Evolutionary conservation across 768 basidiomycete genomes (phyloP).

Genomic region (Steccherinum ochraceum): DNA sequence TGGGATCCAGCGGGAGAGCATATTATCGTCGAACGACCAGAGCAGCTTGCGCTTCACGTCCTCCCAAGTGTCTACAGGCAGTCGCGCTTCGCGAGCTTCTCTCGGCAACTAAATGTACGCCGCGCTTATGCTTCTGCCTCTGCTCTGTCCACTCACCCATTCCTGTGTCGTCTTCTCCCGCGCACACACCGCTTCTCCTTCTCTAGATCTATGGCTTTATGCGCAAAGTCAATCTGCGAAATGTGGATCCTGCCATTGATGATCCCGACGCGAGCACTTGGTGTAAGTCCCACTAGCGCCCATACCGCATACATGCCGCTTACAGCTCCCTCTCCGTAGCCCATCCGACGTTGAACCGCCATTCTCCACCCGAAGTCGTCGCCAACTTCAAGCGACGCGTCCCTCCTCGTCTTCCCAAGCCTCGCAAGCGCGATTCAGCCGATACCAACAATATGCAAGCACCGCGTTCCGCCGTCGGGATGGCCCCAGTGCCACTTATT

Average conservation of each 20-base stretch:
- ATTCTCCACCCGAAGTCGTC: constrained; percentile 85
- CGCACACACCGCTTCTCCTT: background rate
- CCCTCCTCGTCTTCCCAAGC: constrained; percentile 86
- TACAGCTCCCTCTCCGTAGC: constrained; percentile 45
- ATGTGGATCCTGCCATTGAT: constrained; percentile 91
- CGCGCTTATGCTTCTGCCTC: constrained; percentile 27
- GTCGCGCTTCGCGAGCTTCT: constrained; percentile 96
- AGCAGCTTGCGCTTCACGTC: constrained; percentile 90
- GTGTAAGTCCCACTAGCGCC: constrained; percentile 55
- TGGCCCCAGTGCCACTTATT: constrained; percentile 61
- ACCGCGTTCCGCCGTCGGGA: constrained; percentile 68
- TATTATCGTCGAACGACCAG: constrained; percentile 92
- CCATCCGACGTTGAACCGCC: constrained; percentile 86
- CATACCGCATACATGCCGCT: background rate
- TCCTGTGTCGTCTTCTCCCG: constrained; percentile 1
- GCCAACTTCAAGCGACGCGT: constrained; percentile 95
- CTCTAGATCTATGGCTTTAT: constrained; percentile 96
- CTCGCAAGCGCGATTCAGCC: constrained; percentile 70
- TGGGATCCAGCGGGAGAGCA: constrained; percentile 93
- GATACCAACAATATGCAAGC: constrained; percentile 68
- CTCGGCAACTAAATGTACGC: constrained; percentile 90
- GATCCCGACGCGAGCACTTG: constrained; percentile 96
- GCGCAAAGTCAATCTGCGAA: constrained; percentile 94
- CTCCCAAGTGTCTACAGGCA: constrained; percentile 93
- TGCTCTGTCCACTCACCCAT: constrained; percentile 15